Base-by-base conservation (phyloP, 2,329 filamentous ascomycete genomes). In the Diaporthe longicolla region DNA sequence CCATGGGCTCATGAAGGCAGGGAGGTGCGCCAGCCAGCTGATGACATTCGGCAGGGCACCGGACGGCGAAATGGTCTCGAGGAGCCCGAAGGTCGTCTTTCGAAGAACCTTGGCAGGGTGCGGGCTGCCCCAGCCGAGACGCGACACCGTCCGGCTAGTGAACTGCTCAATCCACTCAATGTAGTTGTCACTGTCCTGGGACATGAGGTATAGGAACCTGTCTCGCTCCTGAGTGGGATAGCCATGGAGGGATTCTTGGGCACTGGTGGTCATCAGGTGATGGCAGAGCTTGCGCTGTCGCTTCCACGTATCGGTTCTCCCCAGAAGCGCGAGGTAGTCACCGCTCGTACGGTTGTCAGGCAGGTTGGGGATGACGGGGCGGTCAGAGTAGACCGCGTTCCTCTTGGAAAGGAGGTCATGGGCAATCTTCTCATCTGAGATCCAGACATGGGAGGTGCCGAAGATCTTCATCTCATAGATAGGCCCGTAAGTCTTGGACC, bases 381-480 rank as follows among this genome's bases (percentile, higher is more conserved):
- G 82, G 76, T 87, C 85, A n/a, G 85, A 87, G 77, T 87, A 87
- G 76, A 85, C 85, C 37, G 77, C 71, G 3, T 83, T 82, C 21
- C 84, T 78, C 50, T 83, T 82, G 24, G 85, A 81, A 7, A 88
- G 80, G 7, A 88, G 79, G 65, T 88, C 85, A 48, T 84, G 80
- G 32, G 85, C 86, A n/a, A 87, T 78, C 54, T 81, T 73, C 76
- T 87, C 85, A 1, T 83, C 84, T 11, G 85, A 85, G 69, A 87
- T 87, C 86, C 85, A 87, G 59, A 88, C 82, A 75, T 87, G 85
- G 6, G 83, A 80, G 4, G 81, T 81, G 26, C 85, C 86, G 52
- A 87, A 87, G 26, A 87, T 85, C 73, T 85, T 80, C 61, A 82
- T 84, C 77, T 86, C 81, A 76, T 86, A 87, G 71, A 87, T 87